Evolutionary conservation across 1,284 basidiomycete genomes (phyloP).

Genomic region (Cryptococcus sp.): DNA sequence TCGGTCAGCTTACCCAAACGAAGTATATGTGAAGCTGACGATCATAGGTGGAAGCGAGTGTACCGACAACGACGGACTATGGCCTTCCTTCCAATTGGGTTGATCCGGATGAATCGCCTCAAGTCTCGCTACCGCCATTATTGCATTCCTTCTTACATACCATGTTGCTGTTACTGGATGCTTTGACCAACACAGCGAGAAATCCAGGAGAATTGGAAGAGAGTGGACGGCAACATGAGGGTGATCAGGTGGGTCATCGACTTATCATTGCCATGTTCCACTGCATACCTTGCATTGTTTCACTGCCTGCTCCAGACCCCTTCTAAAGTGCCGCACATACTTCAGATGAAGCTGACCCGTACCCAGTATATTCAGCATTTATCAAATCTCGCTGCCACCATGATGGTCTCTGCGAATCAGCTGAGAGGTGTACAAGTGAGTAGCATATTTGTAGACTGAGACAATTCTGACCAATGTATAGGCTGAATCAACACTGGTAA

Average conservation of each 20-base stretch:
- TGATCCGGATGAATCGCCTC: conserved; percentile 23
- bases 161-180: conserved; percentile 34
- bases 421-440: conserved; percentile 32
- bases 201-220: conserved; percentile 33
- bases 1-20: conserved; percentile 20
- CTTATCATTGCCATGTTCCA: not conserved
- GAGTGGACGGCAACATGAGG: conserved; percentile 33
- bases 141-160: conserved; percentile 43
- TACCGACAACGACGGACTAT: conserved; percentile 29
- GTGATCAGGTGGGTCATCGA: conserved; percentile 33
- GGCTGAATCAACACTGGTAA: conserved; percentile 41
- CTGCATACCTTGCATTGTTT: not conserved
- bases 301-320: not conserved
- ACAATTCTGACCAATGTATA: conserved; percentile 3
- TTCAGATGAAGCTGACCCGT: not conserved
- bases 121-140: conserved; percentile 26
- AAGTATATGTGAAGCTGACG: not conserved
- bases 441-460: not conserved
- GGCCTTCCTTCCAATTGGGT: conserved; percentile 23
- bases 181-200: conserved; percentile 33
- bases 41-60: conserved; percentile 27
- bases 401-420: conserved; percentile 43
- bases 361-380: conserved; percentile 43
- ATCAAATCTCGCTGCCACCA: conserved; percentile 37
- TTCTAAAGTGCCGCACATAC: not conserved